Conservation (phyloP, 148 eudicot species). For the Nepenthes mirabilis region DNA sequence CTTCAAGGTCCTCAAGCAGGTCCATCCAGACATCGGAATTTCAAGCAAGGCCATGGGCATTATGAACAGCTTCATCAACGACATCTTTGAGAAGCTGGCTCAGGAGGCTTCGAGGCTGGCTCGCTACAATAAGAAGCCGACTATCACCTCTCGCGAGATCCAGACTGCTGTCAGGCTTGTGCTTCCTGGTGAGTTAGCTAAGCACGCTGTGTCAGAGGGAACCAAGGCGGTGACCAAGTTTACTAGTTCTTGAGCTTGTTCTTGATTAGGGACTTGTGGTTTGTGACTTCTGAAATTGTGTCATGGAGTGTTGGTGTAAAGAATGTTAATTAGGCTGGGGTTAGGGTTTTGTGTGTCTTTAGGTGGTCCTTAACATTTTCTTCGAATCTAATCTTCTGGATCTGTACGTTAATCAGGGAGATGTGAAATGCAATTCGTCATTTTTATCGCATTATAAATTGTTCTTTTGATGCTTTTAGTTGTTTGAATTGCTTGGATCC, state of each 20-base stretch:
- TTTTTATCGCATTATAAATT: too few relatives aligned
- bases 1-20: constrained; percentile 14
- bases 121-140: constrained; percentile 17
- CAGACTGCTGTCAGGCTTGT: constrained; percentile 16
- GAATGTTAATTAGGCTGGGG: too few relatives aligned
- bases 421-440: too few relatives aligned
- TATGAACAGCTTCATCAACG: constrained; percentile 16
- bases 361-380: too few relatives aligned
- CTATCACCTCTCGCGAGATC: constrained; percentile 14
- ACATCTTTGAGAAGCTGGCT: constrained; percentile 16
- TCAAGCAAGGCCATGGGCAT: constrained; percentile 16
- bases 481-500: too few relatives aligned
- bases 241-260: constrained; percentile 7
- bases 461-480: too few relatives aligned
- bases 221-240: constrained; percentile 16
- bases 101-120: constrained; percentile 12
- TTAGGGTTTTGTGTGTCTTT: too few relatives aligned
- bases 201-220: constrained; percentile 16
- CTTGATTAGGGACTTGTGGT: too few relatives aligned
- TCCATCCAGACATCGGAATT: constrained; percentile 14
- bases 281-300: too few relatives aligned
- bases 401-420: too few relatives aligned
- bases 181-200: constrained; percentile 16
- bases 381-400: too few relatives aligned
- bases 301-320: too few relatives aligned